Percentiles rank a stretch among this genome's conserved stretches.
Evolutionary conservation across 1,284 basidiomycete genomes (phyloP).

Genomic region (Pseudozyma flocculosa): DNA sequence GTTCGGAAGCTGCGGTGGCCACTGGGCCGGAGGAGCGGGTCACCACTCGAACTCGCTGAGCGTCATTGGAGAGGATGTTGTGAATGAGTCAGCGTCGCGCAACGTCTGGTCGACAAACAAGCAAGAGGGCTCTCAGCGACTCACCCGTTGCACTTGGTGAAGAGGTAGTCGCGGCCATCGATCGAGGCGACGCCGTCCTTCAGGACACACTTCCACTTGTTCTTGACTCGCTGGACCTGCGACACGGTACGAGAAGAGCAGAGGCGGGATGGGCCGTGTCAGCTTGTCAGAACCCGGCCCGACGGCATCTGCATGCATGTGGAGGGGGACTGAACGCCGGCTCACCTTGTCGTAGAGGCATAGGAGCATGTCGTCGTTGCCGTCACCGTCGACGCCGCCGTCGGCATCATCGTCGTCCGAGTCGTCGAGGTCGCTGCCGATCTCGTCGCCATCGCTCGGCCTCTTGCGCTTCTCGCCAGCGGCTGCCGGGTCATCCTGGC

Average conservation of each 20-base stretch:
- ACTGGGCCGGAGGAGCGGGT: too few relatives aligned
- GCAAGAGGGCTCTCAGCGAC: too few relatives aligned
- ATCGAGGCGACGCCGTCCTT: constrained; percentile 98
- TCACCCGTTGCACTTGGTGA: constrained; percentile 78
- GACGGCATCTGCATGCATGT: too few relatives aligned
- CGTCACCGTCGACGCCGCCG: constrained; percentile 61
- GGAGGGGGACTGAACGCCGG: too few relatives aligned
- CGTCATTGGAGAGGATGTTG: too few relatives aligned
- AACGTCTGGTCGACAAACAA: too few relatives aligned
- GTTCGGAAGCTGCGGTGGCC: too few relatives aligned
- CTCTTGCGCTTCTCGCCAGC: constrained; percentile 50
- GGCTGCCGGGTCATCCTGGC: constrained; percentile 4
- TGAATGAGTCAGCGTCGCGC: too few relatives aligned
- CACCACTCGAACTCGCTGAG: constrained; percentile 42
- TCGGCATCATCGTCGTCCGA: constrained; percentile 69
- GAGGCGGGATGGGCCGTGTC: too few relatives aligned
- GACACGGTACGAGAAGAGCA: too few relatives aligned
- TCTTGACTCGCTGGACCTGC: constrained; percentile 96
- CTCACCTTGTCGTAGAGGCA: constrained; percentile 97
- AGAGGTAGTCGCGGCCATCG: constrained; percentile 95
- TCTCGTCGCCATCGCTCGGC: constrained; percentile 70
- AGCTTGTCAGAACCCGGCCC: too few relatives aligned
- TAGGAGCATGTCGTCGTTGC: constrained; percentile 81
- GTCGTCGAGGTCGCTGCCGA: constrained; percentile 94
- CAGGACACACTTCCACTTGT: constrained; percentile 99